These are phyloP conservation scores for Scheffersomyces coipomensis DNA, from an alignment of 805 yeast genomes.

Conservation along the genomic window DNA sequence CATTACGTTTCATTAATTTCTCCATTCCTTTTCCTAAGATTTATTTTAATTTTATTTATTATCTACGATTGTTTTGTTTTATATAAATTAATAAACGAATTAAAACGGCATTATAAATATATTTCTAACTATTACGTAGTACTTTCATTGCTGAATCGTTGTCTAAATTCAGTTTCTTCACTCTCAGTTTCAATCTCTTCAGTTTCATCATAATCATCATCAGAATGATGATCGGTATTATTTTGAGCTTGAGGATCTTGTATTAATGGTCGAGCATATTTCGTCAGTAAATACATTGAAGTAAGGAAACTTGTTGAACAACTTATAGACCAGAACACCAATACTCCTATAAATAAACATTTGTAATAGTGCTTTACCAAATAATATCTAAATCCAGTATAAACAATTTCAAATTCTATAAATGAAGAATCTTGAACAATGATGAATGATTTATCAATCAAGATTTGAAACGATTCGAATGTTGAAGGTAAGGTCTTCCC, in stretches of 20 bases:
- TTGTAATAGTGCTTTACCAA: conserved; percentile 31
- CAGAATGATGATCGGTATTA: no score
- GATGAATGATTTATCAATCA: not conserved
- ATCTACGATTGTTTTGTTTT: no score
- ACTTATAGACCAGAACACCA: conserved; percentile 35
- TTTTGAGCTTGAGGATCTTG: not conserved
- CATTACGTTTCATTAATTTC: no score
- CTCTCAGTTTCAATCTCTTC: not conserved
- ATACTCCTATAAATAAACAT: conserved; percentile 35
- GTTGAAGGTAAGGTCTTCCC: not conserved
- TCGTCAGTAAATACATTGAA: conserved; percentile 15
- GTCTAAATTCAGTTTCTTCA: not conserved
- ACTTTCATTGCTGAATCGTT: no score
- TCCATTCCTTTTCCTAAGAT: no score
- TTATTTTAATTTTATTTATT: no score
- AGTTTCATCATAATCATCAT: not conserved
- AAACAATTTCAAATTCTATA: conserved; percentile 28
- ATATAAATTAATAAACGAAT: no score
- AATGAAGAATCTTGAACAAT: conserved; percentile 3
- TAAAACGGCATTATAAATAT: no score
- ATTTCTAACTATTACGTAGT: no score
- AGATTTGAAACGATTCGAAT: not conserved
- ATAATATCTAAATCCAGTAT: conserved; percentile 43
- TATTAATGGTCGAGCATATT: not conserved
- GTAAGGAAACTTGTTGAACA: conserved; percentile 26